Percentiles rank a stretch among this genome's conserved stretches.
phyloP scores from a whole-genome alignment of 106 monocot species.

The Allium cepa region DNA sequence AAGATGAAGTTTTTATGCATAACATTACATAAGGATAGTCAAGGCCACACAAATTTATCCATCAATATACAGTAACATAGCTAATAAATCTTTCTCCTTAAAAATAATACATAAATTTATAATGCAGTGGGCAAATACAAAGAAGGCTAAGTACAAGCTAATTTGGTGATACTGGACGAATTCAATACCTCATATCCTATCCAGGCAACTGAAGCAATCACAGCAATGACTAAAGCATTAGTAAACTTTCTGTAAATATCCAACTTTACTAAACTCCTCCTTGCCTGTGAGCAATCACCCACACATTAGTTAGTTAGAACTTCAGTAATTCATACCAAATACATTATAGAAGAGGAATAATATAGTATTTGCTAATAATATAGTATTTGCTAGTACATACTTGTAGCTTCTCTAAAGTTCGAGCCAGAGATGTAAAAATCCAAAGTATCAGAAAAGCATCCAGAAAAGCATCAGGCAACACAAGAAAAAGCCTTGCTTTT shows the following conservation, averaged over 20 bases:
- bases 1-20: no score
- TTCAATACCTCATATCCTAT: conserved; percentile 91
- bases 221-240: conserved; percentile 80
- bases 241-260: conserved; percentile 97
- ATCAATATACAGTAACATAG: no score
- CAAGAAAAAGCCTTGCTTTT: conserved; percentile 79
- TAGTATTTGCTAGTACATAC: conserved; percentile 14
- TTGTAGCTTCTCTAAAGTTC: conserved; percentile 86
- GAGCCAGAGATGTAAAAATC: conserved; percentile 94
- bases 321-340: background rate
- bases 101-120: no score
- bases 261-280: conserved; percentile 70
- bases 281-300: conserved; percentile 33
- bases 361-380: background rate
- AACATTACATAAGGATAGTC: no score
- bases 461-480: conserved; percentile 87
- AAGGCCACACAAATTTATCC: no score
- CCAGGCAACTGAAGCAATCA: conserved; percentile 92
- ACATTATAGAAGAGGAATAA: background rate
- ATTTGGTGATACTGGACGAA: no score
- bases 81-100: no score
- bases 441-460: conserved; percentile 92
- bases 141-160: background rate
- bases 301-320: background rate
- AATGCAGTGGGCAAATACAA: background rate